phyloP scores from a whole-genome alignment of 1,284 basidiomycete genomes.

The Waitea zeae region DNA sequence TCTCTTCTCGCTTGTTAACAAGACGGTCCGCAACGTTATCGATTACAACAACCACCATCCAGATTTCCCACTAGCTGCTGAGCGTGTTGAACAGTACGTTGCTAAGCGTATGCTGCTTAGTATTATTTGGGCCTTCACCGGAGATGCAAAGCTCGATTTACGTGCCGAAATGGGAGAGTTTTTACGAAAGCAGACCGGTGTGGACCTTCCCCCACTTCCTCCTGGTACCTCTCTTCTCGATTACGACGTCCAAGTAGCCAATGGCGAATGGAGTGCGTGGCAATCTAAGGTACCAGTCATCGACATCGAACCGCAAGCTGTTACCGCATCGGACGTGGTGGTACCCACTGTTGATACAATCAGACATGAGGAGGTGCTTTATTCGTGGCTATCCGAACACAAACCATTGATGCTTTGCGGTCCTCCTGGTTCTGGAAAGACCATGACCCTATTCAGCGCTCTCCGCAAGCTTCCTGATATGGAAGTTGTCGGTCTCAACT shows the following conservation, averaged over 20 bases:
- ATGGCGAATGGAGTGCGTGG: constrained; percentile 87
- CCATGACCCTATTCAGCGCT: constrained; percentile 99
- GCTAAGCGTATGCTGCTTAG: constrained; percentile 82
- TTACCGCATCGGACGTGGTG: constrained; percentile 91
- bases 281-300: constrained; percentile 83
- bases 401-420: constrained; percentile 98
- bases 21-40: constrained; percentile 83
- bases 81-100: constrained; percentile 83
- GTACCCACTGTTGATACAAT: constrained; percentile 98
- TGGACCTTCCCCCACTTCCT: constrained; percentile 70
- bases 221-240: constrained; percentile 84
- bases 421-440: constrained; percentile 98
- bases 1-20: constrained; percentile 94
- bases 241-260: constrained; percentile 81
- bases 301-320: constrained; percentile 93
- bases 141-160: constrained; percentile 83
- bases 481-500: constrained; percentile 98
- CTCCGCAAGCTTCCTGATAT: constrained; percentile 95
- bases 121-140: constrained; percentile 96
- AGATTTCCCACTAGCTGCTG: constrained; percentile 81
- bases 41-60: constrained; percentile 92
- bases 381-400: constrained; percentile 98
- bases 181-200: constrained; percentile 70
- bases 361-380: constrained; percentile 95
- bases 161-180: constrained; percentile 87